These are phyloP conservation scores for Fusarium austroafricanum DNA, from an alignment of 2,329 filamentous ascomycete species.

Conservation along the genomic window DNA sequence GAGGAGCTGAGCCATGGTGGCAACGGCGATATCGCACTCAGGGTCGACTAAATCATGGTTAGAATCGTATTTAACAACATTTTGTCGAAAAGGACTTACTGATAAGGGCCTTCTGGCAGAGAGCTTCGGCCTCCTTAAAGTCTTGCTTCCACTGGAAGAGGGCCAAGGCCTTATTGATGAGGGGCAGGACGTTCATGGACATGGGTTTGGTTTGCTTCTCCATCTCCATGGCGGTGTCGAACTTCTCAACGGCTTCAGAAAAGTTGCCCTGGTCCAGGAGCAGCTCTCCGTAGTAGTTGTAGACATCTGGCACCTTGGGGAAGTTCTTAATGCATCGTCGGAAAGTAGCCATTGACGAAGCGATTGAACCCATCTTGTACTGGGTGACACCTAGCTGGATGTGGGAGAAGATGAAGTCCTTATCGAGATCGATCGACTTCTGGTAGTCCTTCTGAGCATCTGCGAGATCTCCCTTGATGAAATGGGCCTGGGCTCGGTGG, in stretches of 20 bases:
- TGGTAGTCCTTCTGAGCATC: slow-evolving; percentile 99
- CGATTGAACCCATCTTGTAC: slow-evolving; percentile 99
- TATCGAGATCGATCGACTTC: slow-evolving; percentile 97
- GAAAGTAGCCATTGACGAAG: slow-evolving; percentile 98
- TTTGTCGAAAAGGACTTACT: slow-evolving; percentile 70
- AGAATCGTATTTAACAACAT: slow-evolving; percentile 44
- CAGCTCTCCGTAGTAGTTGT: slow-evolving; percentile 99
- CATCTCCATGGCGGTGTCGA: slow-evolving; percentile 98
- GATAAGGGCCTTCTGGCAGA: slow-evolving; percentile 97
- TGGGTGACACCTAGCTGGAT: slow-evolving; percentile 99
- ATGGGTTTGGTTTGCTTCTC: slow-evolving; percentile 94
- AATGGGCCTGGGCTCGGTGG: slow-evolving; percentile 97
- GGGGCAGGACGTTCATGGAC: slow-evolving; percentile 95
- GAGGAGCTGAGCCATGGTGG: slow-evolving; percentile 97
- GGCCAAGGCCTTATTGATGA: slow-evolving; percentile 98
- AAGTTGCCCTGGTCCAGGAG: slow-evolving; percentile 97
- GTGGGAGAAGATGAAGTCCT: slow-evolving; percentile 98
- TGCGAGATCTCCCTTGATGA: slow-evolving; percentile 93
- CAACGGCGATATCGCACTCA: slow-evolving; percentile 98
- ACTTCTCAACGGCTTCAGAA: slow-evolving; percentile 95
- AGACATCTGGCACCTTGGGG: slow-evolving; percentile 93
- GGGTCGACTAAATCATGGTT: slow-evolving; percentile 79
- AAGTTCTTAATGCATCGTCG: slow-evolving; percentile 98
- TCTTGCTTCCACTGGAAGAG: slow-evolving; percentile 99
- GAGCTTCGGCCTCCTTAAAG: slow-evolving; percentile 91